Base-by-base conservation (phyloP, 192 early-diverging fungal genomes). In the Mortierella antarctica region DNA sequence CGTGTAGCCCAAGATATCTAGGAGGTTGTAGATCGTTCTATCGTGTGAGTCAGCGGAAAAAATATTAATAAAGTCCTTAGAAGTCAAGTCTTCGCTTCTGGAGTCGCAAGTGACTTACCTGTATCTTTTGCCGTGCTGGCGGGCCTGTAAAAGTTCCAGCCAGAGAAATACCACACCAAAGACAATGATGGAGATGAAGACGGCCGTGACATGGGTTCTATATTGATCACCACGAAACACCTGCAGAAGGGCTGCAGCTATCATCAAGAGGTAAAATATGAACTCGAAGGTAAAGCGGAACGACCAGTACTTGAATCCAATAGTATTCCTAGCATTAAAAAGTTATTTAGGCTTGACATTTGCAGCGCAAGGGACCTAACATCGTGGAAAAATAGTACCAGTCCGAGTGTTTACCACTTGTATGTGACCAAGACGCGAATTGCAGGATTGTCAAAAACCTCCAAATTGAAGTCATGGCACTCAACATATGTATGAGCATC, bases 171-270 rank as follows among this genome's bases (percentile, higher is more conserved):
- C 12, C 5, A n/a, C 8, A 1, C 50, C 51, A 4, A 76, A 9
- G 8, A 58, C 49, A 7, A 76, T 52, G 11, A 76, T 69, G 1
- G 74, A 60, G 15, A 68, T 64, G 44, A 76, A 76, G 0, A 69
- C 13, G 4, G 66, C 67, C 1, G 14, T 20, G 6, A 76, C 40
- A 9, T 48, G n/a, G 5, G 31, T 3, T 48, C 23, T 42, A 40
- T 45, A 4, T 47, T 2, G 0, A n/a, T 1, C 4, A 31, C 46
- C n/a, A 6, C 56, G 12, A 45, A 65, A 76, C 7, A 76, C 67
- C 40, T 76, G 74, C 20, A 55, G 18, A 11, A 76, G 8, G 0
- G 74, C 52, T 1, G 61, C 65, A 1, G 50, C 31, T 1, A 69
- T 18, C 6, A 69, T 54, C 47, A 76, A 8, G 31, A 20, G 4